Evolutionary conservation across 2,329 filamentous ascomycete genomes (phyloP).

Genomic region (Eurotiales sp.): DNA sequence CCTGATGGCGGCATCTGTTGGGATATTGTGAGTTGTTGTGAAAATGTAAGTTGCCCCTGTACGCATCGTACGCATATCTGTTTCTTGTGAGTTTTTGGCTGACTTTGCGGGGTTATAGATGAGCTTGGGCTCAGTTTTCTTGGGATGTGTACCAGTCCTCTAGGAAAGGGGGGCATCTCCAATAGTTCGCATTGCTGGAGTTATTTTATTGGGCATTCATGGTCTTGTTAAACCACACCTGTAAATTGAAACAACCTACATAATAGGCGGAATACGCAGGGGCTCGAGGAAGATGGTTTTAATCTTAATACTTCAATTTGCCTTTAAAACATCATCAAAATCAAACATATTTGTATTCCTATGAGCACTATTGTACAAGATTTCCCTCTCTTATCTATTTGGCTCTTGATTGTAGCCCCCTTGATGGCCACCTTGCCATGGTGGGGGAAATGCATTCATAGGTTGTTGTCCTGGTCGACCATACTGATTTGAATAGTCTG

Average conservation of each 20-base stretch:
- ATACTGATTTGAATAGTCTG: constrained; percentile 15
- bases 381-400: not conserved
- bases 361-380: not conserved
- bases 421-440: constrained; percentile 11
- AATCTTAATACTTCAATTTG: not conserved
- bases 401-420: constrained; percentile 10
- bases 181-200: constrained; percentile 9
- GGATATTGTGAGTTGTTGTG: constrained; percentile 12
- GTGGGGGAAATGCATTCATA: constrained; percentile 27
- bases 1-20: constrained; percentile 2
- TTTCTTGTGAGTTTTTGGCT: not conserved
- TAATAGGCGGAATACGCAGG: not conserved
- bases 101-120: not conserved
- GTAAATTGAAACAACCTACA: not conserved
- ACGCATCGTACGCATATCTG: not conserved
- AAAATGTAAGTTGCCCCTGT: constrained; percentile 11
- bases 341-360: not conserved
- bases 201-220: too few species aligned
- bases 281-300: not conserved
- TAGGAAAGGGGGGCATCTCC: not conserved
- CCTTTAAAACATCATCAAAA: not conserved
- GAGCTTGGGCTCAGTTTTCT: not conserved
- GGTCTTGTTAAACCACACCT: too few species aligned
- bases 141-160: constrained; percentile 6
- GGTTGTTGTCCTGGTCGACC: constrained; percentile 25